phyloP scores from a whole-genome alignment of 1,284 basidiomycete species.

The Apiotrichum domesticum region DNA sequence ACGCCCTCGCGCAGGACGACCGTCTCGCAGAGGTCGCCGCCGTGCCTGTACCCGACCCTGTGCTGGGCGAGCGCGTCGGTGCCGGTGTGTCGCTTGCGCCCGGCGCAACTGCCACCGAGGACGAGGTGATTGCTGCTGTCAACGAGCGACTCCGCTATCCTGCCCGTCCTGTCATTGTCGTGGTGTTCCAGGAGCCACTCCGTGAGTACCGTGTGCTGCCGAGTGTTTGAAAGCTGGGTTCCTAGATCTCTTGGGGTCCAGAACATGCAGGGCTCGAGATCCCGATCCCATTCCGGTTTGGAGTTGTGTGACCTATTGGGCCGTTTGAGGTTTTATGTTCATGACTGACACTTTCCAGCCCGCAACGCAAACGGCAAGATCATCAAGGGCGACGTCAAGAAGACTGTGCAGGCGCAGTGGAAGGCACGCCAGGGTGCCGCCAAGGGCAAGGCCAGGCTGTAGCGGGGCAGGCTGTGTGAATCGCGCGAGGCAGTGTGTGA shows the following conservation, averaged over 20 bases:
- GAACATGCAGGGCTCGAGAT: too few species aligned
- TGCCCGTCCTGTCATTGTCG: constrained; percentile 11
- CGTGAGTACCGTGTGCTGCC: constrained; percentile 8
- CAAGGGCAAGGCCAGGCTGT: constrained; percentile 6
- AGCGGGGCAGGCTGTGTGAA: neutral
- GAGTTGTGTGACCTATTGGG: too few species aligned
- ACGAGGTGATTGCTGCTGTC: constrained; percentile 7
- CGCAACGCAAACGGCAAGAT: constrained; percentile 19
- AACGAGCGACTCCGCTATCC: constrained; percentile 10
- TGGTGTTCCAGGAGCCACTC: constrained; percentile 6
- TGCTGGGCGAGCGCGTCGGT: constrained; percentile 39
- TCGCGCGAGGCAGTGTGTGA: too few species aligned
- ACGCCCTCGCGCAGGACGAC: constrained; percentile 32
- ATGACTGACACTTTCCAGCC: neutral
- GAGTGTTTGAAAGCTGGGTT: too few species aligned
- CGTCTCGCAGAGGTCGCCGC: constrained; percentile 34
- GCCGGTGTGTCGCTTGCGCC: constrained; percentile 27
- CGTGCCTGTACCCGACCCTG: constrained; percentile 30
- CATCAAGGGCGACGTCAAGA: constrained; percentile 13
- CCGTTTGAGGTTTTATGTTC: too few species aligned
- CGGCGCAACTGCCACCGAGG: constrained; percentile 5
- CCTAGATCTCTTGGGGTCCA: too few species aligned
- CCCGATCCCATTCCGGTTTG: too few species aligned
- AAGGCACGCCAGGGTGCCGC: neutral
- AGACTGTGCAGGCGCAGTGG: constrained; percentile 8